Percentiles rank a stretch among this genome's conserved stretches.
Conservation (phyloP, 306 rosid species). For the Glycyrrhiza uralensis region DNA sequence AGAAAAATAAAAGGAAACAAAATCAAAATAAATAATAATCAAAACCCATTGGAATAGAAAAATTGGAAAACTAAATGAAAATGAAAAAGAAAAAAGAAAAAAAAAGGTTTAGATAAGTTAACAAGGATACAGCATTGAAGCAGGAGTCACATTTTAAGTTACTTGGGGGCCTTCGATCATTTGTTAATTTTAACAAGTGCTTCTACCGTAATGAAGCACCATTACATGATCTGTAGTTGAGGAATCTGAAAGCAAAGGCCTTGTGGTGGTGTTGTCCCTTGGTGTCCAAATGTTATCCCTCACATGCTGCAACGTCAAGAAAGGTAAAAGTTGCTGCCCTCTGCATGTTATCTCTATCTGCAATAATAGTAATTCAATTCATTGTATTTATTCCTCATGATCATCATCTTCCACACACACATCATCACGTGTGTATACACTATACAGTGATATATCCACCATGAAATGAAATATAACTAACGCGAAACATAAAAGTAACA, state of each 20-base stretch:
- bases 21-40: conserved; percentile 27
- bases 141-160: conserved; percentile 5
- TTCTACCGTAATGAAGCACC: conserved; percentile 78
- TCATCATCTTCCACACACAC: not conserved
- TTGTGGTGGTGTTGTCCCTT: conserved; percentile 45
- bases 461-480: not conserved
- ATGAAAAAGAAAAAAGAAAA: not conserved
- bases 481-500: not conserved
- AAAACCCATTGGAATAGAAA: conserved; percentile 31
- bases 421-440: conserved; percentile 16
- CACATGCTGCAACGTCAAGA: conserved; percentile 90
- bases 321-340: conserved; percentile 76
- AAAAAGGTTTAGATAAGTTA: conserved; percentile 41
- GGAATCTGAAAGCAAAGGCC: conserved; percentile 68
- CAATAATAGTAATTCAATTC: conserved; percentile 33
- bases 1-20: not conserved
- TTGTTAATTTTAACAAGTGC: conserved; percentile 14
- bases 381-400: conserved; percentile 4
- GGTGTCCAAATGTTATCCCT: conserved; percentile 85
- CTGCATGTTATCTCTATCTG: conserved; percentile 96
- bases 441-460: conserved; percentile 14
- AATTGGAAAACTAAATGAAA: conserved; percentile 5
- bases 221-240: conserved; percentile 76
- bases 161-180: not conserved
- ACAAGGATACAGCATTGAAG: conserved; percentile 32